Evolutionary conservation across 139 green algal genomes (phyloP).

Genomic region (Pseudopediastrum boryanum): DNA sequence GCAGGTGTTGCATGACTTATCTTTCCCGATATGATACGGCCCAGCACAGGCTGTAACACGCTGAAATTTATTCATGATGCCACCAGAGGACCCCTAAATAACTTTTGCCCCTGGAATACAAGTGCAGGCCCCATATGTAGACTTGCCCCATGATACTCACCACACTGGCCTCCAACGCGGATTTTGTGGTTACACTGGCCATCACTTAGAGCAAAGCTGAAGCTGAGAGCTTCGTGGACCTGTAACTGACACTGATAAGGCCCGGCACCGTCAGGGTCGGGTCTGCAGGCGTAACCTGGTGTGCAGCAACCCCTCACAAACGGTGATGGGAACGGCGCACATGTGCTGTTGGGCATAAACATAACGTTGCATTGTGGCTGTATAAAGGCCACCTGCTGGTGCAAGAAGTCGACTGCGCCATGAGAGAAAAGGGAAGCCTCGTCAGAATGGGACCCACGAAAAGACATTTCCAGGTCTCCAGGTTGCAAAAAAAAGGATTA

Average conservation of each 20-base stretch:
- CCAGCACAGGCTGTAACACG: too few species aligned
- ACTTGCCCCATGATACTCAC: background rate
- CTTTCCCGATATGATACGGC: too few species aligned
- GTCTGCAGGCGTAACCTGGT: constrained; percentile 16
- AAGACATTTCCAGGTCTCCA: too few species aligned
- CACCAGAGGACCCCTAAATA: too few species aligned
- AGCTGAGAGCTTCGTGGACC: background rate
- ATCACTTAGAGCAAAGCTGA: background rate
- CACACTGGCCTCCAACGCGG: constrained; percentile 17
- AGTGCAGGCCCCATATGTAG: background rate
- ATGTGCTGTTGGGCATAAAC: constrained; percentile 12
- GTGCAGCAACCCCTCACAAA: constrained; percentile 29
- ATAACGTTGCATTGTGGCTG: constrained; percentile 36
- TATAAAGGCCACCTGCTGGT: background rate
- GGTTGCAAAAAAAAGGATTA: too few species aligned
- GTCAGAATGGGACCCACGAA: too few species aligned
- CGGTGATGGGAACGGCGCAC: constrained; percentile 12
- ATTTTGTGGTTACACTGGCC: constrained; percentile 4
- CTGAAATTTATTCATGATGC: too few species aligned
- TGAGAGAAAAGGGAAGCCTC: too few species aligned
- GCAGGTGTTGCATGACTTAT: too few species aligned
- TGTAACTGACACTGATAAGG: constrained; percentile 2
- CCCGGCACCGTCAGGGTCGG: background rate
- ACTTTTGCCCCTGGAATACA: background rate
- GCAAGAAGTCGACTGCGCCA: too few species aligned